Evolutionary conservation across 75 land plant species (phyloP).

Genomic region (Picea glauca): DNA sequence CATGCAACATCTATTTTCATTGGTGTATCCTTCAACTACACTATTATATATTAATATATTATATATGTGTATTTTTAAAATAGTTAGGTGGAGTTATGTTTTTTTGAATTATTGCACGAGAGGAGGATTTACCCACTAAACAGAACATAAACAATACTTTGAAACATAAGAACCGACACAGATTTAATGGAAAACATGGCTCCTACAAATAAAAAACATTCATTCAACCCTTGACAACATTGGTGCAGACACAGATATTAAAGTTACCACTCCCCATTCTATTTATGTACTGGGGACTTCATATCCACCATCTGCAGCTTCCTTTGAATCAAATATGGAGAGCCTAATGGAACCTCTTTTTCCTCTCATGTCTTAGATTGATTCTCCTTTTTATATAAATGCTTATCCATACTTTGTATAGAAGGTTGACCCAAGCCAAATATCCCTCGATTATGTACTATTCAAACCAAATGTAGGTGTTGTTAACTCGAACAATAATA

Average conservation of each 20-base stretch:
- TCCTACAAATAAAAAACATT: constrained; percentile 61
- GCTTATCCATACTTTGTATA: constrained; percentile 87
- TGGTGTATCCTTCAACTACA: no score
- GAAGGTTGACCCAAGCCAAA: constrained; percentile 31
- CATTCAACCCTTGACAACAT: constrained; percentile 33
- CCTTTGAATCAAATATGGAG: constrained; percentile 35
- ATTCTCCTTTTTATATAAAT: constrained; percentile 61
- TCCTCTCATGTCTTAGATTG: constrained; percentile 42
- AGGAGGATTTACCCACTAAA: no score
- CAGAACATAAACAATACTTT: no score
- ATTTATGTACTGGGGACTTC: constrained; percentile 49
- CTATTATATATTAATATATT: no score
- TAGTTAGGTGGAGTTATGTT: no score
- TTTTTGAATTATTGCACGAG: no score
- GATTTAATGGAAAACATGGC: constrained; percentile 27
- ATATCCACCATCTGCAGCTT: constrained; percentile 64
- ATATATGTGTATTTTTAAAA: no score
- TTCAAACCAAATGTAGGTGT: constrained; percentile 47
- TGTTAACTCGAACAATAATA: constrained; percentile 23
- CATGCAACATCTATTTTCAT: no score
- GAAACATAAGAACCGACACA: constrained; percentile 37
- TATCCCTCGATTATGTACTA: constrained; percentile 54
- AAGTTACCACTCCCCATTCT: constrained; percentile 63
- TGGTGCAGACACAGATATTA: constrained; percentile 31
- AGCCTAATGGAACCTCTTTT: constrained; percentile 29